Evolutionary conservation across 1,139 yeast genomes (phyloP).

Genomic region (Yamadazyma jaroonii): DNA sequence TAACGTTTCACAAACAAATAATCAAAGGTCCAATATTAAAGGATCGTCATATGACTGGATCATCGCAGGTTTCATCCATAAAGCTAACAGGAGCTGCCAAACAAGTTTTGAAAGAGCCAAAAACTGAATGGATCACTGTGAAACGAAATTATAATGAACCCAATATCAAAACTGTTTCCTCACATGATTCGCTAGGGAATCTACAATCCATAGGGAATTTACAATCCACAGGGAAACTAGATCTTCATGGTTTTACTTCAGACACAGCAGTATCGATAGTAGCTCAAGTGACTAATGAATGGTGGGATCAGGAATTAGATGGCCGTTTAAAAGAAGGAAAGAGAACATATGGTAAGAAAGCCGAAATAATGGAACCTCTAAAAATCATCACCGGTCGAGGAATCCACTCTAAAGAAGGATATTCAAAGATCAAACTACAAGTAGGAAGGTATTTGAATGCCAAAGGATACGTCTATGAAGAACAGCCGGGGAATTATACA

Average conservation of each 20-base stretch:
- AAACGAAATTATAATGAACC: no score
- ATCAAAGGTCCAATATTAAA: no score
- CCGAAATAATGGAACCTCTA: slow-evolving; percentile 34
- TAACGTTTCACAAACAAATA: slow-evolving; percentile 4
- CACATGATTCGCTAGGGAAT: no score
- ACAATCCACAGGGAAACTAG: slow-evolving; percentile 33
- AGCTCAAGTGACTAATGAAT: slow-evolving; percentile 29
- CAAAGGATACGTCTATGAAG: slow-evolving; percentile 39
- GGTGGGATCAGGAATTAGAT: slow-evolving; percentile 56
- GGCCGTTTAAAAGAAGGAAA: slow-evolving; percentile 39
- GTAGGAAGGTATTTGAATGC: slow-evolving; percentile 34
- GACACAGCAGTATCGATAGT: slow-evolving; percentile 40
- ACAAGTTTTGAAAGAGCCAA: background rate
- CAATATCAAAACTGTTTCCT: no score
- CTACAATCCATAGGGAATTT: no score
- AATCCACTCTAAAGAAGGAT: slow-evolving; percentile 54
- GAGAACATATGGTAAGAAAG: slow-evolving; percentile 26
- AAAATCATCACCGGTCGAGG: slow-evolving; percentile 61
- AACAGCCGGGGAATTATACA: slow-evolving; percentile 40
- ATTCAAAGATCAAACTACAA: slow-evolving; percentile 39
- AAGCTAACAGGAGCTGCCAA: background rate
- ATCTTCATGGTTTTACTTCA: slow-evolving; percentile 51
- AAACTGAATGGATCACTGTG: no score
- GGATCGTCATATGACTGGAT: no score
- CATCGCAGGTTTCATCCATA: background rate